Evolutionary conservation across 1,139 yeast genomes (phyloP), one percentile per base, ranked within the genome.

Genomic region (Arxiozyma telluris): DNA sequence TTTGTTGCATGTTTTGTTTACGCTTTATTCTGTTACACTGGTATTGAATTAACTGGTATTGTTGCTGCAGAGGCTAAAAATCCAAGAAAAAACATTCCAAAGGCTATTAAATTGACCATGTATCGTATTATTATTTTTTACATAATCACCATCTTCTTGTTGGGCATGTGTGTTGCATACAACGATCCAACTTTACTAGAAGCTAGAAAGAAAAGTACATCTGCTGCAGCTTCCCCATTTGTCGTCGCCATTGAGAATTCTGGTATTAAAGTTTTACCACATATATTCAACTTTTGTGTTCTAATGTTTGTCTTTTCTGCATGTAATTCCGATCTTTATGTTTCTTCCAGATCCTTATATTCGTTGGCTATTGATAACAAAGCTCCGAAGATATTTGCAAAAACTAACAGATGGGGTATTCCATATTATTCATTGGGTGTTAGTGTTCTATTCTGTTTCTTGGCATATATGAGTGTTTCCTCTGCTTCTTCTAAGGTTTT

Each of bases 181-280:
- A 79, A 76, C 61, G 91, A 85, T 68, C 80, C 81, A 45, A 67
- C 73, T 57, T 63, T 55, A 59, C 5, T 64, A 34, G 55, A 59
- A 45, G 76, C 79, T 23, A 67, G 61, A 50, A 58, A 46, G 17
- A 55, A 58, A 38, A 77, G 79, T 41, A 76, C 78, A 17, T 76
- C 80, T 54, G 88, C 88, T 20, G 76, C 84, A 54, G 88, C 91
- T n/a, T 85, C 93, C 20, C 94, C 95, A 47, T 86, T 86, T 66
- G 83, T 77, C 53, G 79, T 80, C 59, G 84, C 84, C 39, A 78
- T 80, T 58, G 74, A 76, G 61, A 82, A 81, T 60, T 86, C 90
- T 5, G 77, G 81, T 5, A 83, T 84, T 57, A 72, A 71, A 0
- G 84, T 77, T 1, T 71, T 85, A 59, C 82, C 85, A 58, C 84